Evolutionary conservation across 768 basidiomycete species (phyloP).

Genomic region (Paxillus rubicundulus): DNA sequence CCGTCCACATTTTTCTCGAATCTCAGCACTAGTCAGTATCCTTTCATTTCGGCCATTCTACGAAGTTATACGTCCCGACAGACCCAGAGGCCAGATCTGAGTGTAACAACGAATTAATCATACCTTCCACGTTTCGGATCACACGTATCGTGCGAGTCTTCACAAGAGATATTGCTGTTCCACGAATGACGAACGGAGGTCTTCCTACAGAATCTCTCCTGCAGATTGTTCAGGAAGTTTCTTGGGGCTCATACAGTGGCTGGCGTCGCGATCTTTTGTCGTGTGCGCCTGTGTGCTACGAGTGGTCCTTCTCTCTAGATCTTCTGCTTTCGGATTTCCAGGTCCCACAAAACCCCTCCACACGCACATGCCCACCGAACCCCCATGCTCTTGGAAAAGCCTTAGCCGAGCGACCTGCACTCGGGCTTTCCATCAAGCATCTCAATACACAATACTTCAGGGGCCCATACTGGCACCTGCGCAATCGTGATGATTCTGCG

Average conservation of each 20-base stretch:
- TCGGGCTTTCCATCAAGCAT: neutral
- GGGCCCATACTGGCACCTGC: neutral
- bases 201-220: neutral
- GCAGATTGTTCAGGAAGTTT: neutral
- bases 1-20: neutral
- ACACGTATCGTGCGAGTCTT: neutral
- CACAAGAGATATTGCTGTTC: neutral
- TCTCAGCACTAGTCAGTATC: neutral
- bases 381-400: neutral
- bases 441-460: neutral
- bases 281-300: slow-evolving; percentile 2
- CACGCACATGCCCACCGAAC: neutral
- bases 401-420: neutral
- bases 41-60: neutral
- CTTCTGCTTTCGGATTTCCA: neutral
- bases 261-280: neutral
- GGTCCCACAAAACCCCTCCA: neutral
- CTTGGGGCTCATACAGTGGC: neutral
- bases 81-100: neutral
- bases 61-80: neutral
- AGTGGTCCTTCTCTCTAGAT: neutral
- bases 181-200: neutral
- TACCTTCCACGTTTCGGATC: too few species aligned
- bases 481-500: neutral
- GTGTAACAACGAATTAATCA: neutral